A percentile compares a stretch with the other conserved stretches of the same genome.
phyloP scores from a whole-genome alignment of 2,329 filamentous ascomycete genomes.

The Aspergillus piperis region DNA sequence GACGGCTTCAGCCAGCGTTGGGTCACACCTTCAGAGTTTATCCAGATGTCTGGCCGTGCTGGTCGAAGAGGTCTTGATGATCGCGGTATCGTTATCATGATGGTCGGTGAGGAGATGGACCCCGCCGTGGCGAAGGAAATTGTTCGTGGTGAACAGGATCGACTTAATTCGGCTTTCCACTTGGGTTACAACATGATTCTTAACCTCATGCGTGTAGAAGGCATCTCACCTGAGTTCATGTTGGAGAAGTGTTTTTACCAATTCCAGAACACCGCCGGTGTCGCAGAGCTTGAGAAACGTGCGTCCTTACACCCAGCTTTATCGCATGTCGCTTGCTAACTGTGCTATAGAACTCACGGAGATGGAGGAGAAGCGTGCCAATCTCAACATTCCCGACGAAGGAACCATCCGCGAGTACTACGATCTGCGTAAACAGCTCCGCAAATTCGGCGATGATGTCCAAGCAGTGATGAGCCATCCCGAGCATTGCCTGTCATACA shows the following conservation, averaged over 20 bases:
- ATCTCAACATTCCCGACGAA: conserved; percentile 80
- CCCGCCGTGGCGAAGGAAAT: conserved; percentile 92
- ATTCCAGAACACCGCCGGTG: conserved; percentile 92
- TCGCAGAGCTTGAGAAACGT: conserved; percentile 76
- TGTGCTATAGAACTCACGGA: conserved; percentile 65
- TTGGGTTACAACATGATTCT: conserved; percentile 99
- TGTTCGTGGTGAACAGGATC: conserved; percentile 94
- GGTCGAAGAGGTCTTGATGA: conserved; percentile 97
- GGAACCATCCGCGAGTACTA: conserved; percentile 91
- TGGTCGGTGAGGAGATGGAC: conserved; percentile 96
- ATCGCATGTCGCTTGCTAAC: conserved; percentile 28
- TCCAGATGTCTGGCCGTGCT: conserved; percentile 97
- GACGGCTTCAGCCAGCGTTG: conserved; percentile 80
- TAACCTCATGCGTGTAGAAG: conserved; percentile 94
- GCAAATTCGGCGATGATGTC: conserved; percentile 84
- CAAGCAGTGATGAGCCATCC: conserved; percentile 89
- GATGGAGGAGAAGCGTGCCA: conserved; percentile 72
- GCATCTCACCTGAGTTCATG: conserved; percentile 99
- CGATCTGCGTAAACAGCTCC: conserved; percentile 80
- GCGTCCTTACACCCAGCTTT: conserved; percentile 17
- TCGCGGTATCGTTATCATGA: conserved; percentile 98
- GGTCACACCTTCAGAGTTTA: conserved; percentile 91
- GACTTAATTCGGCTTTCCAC: conserved; percentile 96
- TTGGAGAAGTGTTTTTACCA: conserved; percentile 97
- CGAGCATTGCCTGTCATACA: conserved; percentile 77